These are phyloP conservation scores for Spirogloea muscicola DNA, from an alignment of 139 green algal species.

Conservation along the genomic window DNA sequence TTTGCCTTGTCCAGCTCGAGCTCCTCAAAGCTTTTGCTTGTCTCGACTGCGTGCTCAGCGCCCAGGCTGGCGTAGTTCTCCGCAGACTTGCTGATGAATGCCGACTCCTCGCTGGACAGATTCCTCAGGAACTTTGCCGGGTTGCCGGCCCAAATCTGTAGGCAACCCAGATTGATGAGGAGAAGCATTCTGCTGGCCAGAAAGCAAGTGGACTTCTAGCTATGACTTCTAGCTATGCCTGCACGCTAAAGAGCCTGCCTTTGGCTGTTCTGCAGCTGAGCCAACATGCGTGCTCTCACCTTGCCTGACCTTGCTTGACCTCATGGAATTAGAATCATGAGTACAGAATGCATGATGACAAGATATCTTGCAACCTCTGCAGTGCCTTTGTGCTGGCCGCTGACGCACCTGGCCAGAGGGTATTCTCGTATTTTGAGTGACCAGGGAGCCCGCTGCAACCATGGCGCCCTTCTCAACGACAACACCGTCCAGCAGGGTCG, in stretches of 20 bases:
- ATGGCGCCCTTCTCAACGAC: conserved; percentile 70
- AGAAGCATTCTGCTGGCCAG: neutral
- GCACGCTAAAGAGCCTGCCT: neutral
- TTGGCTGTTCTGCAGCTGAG: neutral
- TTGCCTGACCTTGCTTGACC: too few species aligned
- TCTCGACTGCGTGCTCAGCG: conserved; percentile 52
- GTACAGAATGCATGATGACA: neutral
- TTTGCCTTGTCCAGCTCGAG: conserved; percentile 42
- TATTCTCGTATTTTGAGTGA: conserved; percentile 65
- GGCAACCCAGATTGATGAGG: neutral
- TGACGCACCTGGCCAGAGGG: conserved; percentile 62
- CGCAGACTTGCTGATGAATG: conserved; percentile 70
- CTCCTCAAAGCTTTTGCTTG: conserved; percentile 56
- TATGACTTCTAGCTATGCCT: neutral
- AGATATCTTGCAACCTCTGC: neutral
- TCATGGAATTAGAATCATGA: neutral
- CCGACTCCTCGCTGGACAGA: conserved; percentile 74
- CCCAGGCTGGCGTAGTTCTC: conserved; percentile 78
- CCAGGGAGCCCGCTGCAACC: conserved; percentile 83
- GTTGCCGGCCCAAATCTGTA: conserved; percentile 40
- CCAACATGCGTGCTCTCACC: too few species aligned
- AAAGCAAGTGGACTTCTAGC: too few species aligned
- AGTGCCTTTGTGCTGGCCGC: too few species aligned
- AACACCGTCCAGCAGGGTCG: conserved; percentile 75
- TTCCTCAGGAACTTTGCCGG: conserved; percentile 73